Evolutionary conservation across 345 rosid species (phyloP), one percentile per base, ranked within the genome.

Genomic region (Hypericum androsaemum): DNA sequence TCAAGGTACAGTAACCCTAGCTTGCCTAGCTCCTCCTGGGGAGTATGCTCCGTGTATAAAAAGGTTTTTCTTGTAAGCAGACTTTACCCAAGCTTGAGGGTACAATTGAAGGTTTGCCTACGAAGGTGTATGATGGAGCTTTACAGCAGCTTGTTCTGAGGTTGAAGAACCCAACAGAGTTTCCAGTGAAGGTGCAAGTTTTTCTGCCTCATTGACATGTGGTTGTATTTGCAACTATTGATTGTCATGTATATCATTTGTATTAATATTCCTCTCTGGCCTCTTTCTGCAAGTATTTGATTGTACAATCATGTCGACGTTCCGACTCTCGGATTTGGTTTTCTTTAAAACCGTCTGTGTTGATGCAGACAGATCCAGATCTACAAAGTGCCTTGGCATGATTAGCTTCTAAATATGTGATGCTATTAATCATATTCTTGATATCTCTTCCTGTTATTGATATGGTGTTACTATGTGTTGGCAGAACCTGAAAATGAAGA

Each of bases 401-500:
- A 22, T 4, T 22, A 22, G 32, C 32, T 22, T 22, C 4, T 22
- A 22, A n/a, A n/a, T n/a, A n/a, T n/a, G n/a, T n/a, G n/a, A 22
- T 22, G 32, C 32, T 22, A 22, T 22, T 22, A 22, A 22, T 22
- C 32, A 1, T 22, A 4, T 1, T 22, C 32, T 22, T 22, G 32
- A 4, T 22, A 22, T 22, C 32, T 36, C 49, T 54, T 47, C 42
- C 12, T 47, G 7, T 52, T 46, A 11, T 43, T 40, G 42, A 51
- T 12, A n/a, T 57, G 39, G 8, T 55, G 50, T 7, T 58, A 16
- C 51, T 50, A 43, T 64, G 48, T 60, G 17, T 64, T 54, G 54
- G 52, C 90, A 92, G 99, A 83, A 92, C 63, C 74, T 92, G 72
- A 92, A 88, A 76, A 88, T 92, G 94, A 92, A 83, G 77, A 72